Evolutionary conservation across 805 yeast genomes (phyloP).

Genomic region (Starmerella cellae): DNA sequence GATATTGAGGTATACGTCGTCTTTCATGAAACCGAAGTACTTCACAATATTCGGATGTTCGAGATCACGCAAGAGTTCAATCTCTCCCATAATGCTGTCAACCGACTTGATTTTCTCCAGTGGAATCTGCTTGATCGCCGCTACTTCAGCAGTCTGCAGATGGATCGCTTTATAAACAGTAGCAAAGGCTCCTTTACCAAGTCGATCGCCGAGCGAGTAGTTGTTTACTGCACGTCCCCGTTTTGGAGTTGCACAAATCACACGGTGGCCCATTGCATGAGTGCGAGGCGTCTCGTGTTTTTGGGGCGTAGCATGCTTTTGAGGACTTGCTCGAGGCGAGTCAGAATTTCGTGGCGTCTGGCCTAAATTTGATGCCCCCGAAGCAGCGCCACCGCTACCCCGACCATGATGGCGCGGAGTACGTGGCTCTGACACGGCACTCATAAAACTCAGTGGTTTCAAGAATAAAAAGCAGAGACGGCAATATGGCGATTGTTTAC

Average conservation of each 20-base stretch:
- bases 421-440: background rate
- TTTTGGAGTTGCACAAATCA: slow-evolving; percentile 22
- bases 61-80: slow-evolving; percentile 48
- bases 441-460: too few species aligned
- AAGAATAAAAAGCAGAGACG: too few species aligned
- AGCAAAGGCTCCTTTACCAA: slow-evolving; percentile 90
- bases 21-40: slow-evolving; percentile 53
- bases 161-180: slow-evolving; percentile 68
- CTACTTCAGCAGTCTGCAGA: slow-evolving; percentile 47
- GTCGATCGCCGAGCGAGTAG: slow-evolving; percentile 37
- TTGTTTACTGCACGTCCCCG: slow-evolving; percentile 18
- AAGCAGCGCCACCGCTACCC: background rate
- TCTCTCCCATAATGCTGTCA: slow-evolving; percentile 47
- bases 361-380: too few species aligned
- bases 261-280: slow-evolving; percentile 21
- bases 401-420: background rate
- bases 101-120: slow-evolving; percentile 33
- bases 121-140: slow-evolving; percentile 71
- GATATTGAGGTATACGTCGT: slow-evolving; percentile 39
- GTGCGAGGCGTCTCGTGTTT: slow-evolving; percentile 7
- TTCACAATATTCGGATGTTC: slow-evolving; percentile 56
- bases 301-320: too few species aligned
- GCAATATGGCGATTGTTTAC: too few species aligned
- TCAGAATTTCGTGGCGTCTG: too few species aligned
- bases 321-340: too few species aligned